Evolutionary conservation across 306 rosid genomes (phyloP).

Genomic region (peach (Prunus persica)): Prunus_persica_NCBIv2 NC_034010.1:27868501-27869000

Average conservation of each 20-base stretch:
- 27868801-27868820: background rate
- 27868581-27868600: background rate
- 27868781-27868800: background rate
- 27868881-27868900: too few species aligned
- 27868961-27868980: constrained; percentile 40
- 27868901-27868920: constrained; percentile 33
- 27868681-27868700: background rate
- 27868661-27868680: background rate
- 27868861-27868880: background rate
- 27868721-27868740: background rate
- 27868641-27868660: background rate
- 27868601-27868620: background rate
- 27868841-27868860: background rate
- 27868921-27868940: constrained; percentile 24
- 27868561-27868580: too few species aligned
- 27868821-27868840: background rate
- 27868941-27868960: constrained; percentile 38
- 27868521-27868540: too few species aligned
- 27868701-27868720: background rate
- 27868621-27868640: background rate
- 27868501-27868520: too few species aligned
- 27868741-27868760: background rate
- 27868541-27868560: too few species aligned
- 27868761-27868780: constrained; percentile 1
- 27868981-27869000: constrained; percentile 61